Base-by-base conservation (phyloP, 2,329 filamentous ascomycete genomes). In the Fusarium paranaense region DNA sequence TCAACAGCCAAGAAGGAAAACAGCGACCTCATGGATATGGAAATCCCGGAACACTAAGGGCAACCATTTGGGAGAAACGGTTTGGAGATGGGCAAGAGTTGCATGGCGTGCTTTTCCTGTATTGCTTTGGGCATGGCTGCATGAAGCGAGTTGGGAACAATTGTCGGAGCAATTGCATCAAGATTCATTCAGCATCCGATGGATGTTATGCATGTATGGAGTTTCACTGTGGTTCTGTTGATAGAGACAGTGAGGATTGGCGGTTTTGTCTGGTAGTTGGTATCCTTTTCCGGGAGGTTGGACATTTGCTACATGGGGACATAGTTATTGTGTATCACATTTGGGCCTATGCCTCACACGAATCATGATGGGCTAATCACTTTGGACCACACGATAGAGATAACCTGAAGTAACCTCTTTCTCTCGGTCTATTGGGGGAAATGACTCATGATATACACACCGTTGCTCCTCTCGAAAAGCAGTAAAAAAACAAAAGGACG, bases 11-110 rank as follows among this genome's bases (percentile, higher is more conserved):
- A 70, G 22, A 75, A 77, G 50, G 79, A 80, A 64, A 66, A 79
- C 22, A 20, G 67, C 8, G 64, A 70, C 32, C 63, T 67, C 25
- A 83, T 84, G 80, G 82, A 86, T 57, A 82, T 86, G 77, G 84
- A 86, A 9, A 74, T 82, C 50, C 71, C 77, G 8, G 76, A 81
- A 32, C 74, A 76, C 42, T 69, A 75, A 54, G 64, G 75, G 16
- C 71, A 62, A 20, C 18, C 22, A 32, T 5, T 18, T 33, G 13
- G 5, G n/a, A 16, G 20, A 35, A 20, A n/a, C 52, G 11, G 64
- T 35, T 40, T 52, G 22, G 25, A 32, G 33, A 37, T 40, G 22
- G 14, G 27, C 47, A 56, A 66, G 62, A 25, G 50, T 62, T 65
- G 56, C 66, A 62, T 54, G 33, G 25, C n/a, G 22, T 33, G 54